phyloP scores from a whole-genome alignment of 176 grass and related monocot genomes.

The Tuctoria greenei region DNA sequence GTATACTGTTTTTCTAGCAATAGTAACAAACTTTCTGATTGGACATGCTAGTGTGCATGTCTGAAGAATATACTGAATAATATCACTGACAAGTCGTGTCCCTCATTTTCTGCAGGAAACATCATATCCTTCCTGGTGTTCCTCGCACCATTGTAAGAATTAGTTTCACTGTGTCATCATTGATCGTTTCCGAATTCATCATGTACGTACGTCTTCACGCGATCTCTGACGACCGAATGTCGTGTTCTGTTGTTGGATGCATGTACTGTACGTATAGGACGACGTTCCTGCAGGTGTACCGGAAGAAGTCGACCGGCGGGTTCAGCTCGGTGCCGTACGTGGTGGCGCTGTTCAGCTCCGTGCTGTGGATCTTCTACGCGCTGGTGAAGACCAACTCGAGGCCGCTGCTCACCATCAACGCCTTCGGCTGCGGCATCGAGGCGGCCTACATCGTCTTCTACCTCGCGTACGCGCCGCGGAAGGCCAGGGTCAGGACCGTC shows the following conservation, averaged over 20 bases:
- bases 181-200: too few relatives aligned
- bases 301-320: conserved; percentile 65
- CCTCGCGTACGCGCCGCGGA: conserved; percentile 54
- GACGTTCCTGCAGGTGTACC: conserved; percentile 66
- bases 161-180: not conserved
- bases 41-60: not conserved
- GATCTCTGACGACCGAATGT: too few relatives aligned
- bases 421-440: conserved; percentile 73
- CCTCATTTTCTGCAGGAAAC: conserved; percentile 55
- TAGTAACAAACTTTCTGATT: not conserved
- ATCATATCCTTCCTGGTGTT: conserved; percentile 84
- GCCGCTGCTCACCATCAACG: conserved; percentile 78
- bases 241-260: too few relatives aligned
- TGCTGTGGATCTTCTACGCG: conserved; percentile 93
- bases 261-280: conserved; percentile 21
- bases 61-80: not conserved
- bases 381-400: conserved; percentile 58
- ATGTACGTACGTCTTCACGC: too few relatives aligned
- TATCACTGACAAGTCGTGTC: not conserved
- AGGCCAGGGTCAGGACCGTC: conserved; percentile 42
- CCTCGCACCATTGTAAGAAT: conserved; percentile 78
- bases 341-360: conserved; percentile 86
- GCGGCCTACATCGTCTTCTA: conserved; percentile 61
- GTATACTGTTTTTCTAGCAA: too few relatives aligned
- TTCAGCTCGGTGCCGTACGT: conserved; percentile 93